Conservation (phyloP, 2,329 filamentous ascomycete species). For the Cephalotrichum gorgonifer region DNA sequence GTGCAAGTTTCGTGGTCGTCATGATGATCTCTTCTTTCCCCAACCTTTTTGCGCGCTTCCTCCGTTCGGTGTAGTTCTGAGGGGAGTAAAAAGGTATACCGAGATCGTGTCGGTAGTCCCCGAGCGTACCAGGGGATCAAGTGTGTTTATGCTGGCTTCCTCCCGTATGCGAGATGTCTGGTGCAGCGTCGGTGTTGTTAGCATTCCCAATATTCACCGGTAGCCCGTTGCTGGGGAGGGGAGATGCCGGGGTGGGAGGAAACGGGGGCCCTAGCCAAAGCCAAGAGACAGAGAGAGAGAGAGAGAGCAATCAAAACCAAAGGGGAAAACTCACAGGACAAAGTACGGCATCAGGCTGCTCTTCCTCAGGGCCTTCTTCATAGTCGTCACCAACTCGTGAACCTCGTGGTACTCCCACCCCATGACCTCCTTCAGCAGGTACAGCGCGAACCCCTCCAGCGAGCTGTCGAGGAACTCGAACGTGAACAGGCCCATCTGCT, state of each 20-base stretch:
- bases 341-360: conserved; percentile 3
- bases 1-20: no score
- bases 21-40: no score
- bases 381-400: conserved; percentile 14
- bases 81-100: not conserved
- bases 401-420: conserved; percentile 14
- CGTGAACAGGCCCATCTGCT: conserved; percentile 27
- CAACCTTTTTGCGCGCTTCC: no score
- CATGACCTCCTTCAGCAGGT: conserved; percentile 17
- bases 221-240: no score
- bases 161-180: not conserved
- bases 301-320: no score
- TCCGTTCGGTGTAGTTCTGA: no score
- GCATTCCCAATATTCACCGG: no score
- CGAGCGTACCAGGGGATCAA: not conserved
- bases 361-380: conserved; percentile 7
- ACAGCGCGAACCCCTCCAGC: conserved; percentile 17
- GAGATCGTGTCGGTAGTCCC: no score
- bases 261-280: no score
- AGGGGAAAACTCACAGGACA: conserved; percentile 1
- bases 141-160: not conserved
- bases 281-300: no score
- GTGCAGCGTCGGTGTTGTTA: not conserved
- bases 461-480: conserved; percentile 15
- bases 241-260: no score